These are phyloP conservation scores for Emericellopsis atlantica DNA, from an alignment of 2,329 filamentous ascomycete species.

Conservation along the genomic window DNA sequence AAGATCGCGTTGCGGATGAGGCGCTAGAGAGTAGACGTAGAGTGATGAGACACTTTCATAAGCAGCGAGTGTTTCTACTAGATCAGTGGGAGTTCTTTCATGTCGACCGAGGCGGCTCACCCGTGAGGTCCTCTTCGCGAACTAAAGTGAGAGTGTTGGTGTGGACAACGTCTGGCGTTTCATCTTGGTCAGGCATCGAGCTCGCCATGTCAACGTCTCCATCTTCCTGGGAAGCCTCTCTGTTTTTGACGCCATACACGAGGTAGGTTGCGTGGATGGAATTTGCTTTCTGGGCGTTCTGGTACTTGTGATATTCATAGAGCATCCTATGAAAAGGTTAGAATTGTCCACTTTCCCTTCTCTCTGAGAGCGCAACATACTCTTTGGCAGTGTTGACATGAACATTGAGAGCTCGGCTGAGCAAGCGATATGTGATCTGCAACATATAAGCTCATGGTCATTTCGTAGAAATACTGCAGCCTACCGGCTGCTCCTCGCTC, in stretches of 20 bases:
- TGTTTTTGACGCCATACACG: constrained; percentile 55
- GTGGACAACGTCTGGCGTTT: constrained; percentile 34
- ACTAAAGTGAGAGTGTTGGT: constrained; percentile 53
- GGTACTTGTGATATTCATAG: constrained; percentile 65
- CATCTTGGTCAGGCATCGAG: constrained; percentile 41
- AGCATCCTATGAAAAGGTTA: constrained; percentile 58
- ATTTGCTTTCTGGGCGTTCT: constrained; percentile 62
- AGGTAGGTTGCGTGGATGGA: constrained; percentile 90
- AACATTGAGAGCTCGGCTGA: constrained; percentile 73
- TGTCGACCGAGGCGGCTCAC: constrained; percentile 23
- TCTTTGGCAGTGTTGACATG: constrained; percentile 84
- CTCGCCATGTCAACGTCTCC: constrained; percentile 60
- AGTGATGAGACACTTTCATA: constrained; percentile 68
- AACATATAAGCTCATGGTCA: constrained; percentile 5
- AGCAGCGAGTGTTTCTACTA: constrained; percentile 47
- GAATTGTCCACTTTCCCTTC: constrained; percentile 25
- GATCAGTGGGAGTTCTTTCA: not conserved
- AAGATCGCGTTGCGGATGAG: constrained; percentile 55
- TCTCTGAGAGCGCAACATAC: constrained; percentile 32
- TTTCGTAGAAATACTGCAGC: constrained; percentile 11
- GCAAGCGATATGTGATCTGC: constrained; percentile 74
- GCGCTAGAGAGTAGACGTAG: constrained; percentile 77
- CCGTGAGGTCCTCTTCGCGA: constrained; percentile 59
- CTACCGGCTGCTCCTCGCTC: constrained; percentile 60
- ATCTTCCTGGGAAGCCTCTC: constrained; percentile 27